Evolutionary conservation across 2,329 filamentous ascomycete species (phyloP).

Genomic region (Sclerotinia nivalis): DNA sequence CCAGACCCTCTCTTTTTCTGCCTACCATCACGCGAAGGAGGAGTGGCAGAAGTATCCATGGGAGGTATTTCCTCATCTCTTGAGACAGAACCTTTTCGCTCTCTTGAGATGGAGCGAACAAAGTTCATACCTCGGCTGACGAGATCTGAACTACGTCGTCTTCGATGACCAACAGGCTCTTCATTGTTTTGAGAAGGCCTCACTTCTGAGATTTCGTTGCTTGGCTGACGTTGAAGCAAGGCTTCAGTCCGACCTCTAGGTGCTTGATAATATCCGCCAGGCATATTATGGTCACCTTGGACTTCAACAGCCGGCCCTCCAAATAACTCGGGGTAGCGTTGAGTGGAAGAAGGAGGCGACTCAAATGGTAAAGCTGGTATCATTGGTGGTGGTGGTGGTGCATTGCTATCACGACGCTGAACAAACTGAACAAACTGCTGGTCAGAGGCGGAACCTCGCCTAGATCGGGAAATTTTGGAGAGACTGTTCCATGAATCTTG

Average conservation of each 20-base stretch:
- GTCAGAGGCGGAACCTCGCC: conserved; percentile 15
- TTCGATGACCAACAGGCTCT: conserved; percentile 13
- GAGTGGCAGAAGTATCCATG: not conserved
- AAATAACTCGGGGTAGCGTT: conserved; percentile 53
- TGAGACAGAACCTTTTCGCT: conserved; percentile 32
- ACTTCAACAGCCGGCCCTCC: conserved; percentile 36
- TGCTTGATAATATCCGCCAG: conserved; percentile 37
- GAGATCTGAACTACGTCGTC: conserved; percentile 46
- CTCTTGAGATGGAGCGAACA: conserved; percentile 36
- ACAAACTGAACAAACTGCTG: not conserved
- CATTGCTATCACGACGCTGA: not conserved
- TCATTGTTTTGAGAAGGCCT: conserved; percentile 34
- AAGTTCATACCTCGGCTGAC: conserved; percentile 55
- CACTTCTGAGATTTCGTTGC: conserved; percentile 44
- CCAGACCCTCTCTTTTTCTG: conserved; percentile 45
- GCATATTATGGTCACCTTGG: conserved; percentile 33
- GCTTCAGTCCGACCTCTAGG: conserved; percentile 38
- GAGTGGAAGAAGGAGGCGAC: conserved; percentile 53
- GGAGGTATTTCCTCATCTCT: not conserved
- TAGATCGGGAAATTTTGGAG: not conserved
- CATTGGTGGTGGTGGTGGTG: conserved; percentile 19
- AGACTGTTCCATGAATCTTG: conserved; percentile 5
- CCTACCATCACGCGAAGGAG: conserved; percentile 32
- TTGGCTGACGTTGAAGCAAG: conserved; percentile 46
- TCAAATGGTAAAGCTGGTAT: conserved; percentile 37